Evolutionary conservation across 2,329 filamentous ascomycete species (phyloP).

Genomic region (Amesomyces nigricolor): DNA sequence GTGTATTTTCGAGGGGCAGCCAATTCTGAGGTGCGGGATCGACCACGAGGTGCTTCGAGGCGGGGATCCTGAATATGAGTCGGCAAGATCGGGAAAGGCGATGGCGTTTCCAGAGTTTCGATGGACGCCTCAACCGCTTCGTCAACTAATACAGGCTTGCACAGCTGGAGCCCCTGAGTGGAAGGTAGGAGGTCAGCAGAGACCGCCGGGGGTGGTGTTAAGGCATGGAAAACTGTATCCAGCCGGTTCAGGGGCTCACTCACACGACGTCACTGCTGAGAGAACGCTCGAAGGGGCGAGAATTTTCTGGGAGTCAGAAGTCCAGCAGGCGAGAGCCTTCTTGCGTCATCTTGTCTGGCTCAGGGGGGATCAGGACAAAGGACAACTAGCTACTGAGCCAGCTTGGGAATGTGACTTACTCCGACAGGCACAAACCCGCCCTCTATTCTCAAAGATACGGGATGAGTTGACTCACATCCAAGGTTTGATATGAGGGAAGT

Average conservation of each 20-base stretch:
- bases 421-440: too few relatives aligned
- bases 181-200: constrained; percentile 1
- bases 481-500: too few relatives aligned
- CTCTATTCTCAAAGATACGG: too few relatives aligned
- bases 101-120: constrained; percentile 22
- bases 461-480: too few relatives aligned
- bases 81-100: background rate
- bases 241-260: background rate
- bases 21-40: constrained; percentile 21
- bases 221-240: constrained; percentile 16
- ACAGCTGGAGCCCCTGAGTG: constrained; percentile 25
- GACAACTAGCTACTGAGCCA: too few relatives aligned
- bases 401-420: too few relatives aligned
- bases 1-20: constrained; percentile 26
- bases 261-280: background rate
- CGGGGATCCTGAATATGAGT: constrained; percentile 1
- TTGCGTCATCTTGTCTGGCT: background rate
- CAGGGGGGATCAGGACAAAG: background rate
- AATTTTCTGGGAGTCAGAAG: constrained; percentile 16
- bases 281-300: constrained; percentile 9
- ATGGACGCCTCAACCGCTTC: constrained; percentile 13
- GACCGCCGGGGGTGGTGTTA: constrained; percentile 13
- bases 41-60: constrained; percentile 22
- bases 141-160: constrained; percentile 18
- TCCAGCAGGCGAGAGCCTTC: constrained; percentile 13